Evolutionary conservation across 805 yeast species (phyloP), one percentile per base, ranked within the genome.

Genomic region (Kuraishia cidri): DNA sequence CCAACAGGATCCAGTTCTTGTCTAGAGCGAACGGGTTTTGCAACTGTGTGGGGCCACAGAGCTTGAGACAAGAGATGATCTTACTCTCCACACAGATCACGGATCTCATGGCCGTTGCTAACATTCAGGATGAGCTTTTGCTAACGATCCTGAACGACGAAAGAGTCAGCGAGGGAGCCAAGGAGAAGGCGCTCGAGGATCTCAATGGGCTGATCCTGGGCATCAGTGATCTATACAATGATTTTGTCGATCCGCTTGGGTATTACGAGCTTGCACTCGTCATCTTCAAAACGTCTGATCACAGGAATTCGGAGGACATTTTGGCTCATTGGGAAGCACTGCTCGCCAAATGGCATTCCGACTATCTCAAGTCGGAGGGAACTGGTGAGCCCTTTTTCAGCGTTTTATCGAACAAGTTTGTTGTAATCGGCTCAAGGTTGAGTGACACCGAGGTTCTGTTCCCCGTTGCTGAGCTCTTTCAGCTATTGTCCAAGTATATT

Each of bases 1-100:
- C 71, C 24, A 79, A 80, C 46, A 72, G 98, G 51, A 79, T 90
- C 28, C 96, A 88, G 55, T 86, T 72, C 50, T 63, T 92, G 34
- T 84, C 97, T 2, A 71, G 97, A 43, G 97, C 97, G 1, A 82
- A 81, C 54, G 95, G 95, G 3, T 87, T 85, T 61, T 82, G 95
- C 54, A 84, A 85, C 49, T 81, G 95, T 54, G 76, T 72, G 29
- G 75, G 87, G 40, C 81, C 90, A 17, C 84, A 90, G 20, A 72
- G 68, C 37, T 67, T 79, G 47, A 70, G 90, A 43, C 94, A 83
- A 46, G 75, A 77, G 39, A 79, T 86, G 70, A 73, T 79, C 19
- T 76, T 75, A 45, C 61, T 90, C 36, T 68, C 85, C 1, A 64
- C 75, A 8, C 63, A 70, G 44, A 80, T 88, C 24, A 80, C 76